Evolutionary conservation across 768 basidiomycete genomes (phyloP).

Genomic region (Porpolomopsis calyptriformis): DNA sequence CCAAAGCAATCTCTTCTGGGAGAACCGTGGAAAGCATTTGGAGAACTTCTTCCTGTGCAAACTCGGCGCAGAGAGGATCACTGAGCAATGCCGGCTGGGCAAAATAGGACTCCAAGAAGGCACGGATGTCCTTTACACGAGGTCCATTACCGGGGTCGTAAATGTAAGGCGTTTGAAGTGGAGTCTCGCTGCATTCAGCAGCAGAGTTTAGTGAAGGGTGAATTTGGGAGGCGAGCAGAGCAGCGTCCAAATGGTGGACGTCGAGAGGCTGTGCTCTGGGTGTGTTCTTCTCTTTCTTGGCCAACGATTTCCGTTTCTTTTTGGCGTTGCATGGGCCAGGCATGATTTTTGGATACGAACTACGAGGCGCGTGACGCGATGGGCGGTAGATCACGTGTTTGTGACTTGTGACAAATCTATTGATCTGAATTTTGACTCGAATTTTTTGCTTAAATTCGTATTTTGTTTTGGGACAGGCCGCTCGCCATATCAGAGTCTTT

Average conservation of each 20-base stretch:
- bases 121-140: conserved; percentile 55
- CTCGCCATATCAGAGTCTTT: background rate
- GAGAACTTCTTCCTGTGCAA: conserved; percentile 60
- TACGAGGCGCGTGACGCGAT: background rate
- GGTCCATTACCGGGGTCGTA: conserved; percentile 73
- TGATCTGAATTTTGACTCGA: background rate
- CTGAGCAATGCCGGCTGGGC: conserved; percentile 53
- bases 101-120: conserved; percentile 60
- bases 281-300: conserved; percentile 22
- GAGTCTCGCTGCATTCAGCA: conserved; percentile 8
- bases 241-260: background rate
- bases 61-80: conserved; percentile 64
- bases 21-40: conserved; percentile 62
- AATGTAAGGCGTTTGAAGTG: conserved; percentile 45
- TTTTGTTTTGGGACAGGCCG: background rate
- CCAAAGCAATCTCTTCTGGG: conserved; percentile 62
- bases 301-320: conserved; percentile 29
- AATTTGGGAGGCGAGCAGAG: background rate
- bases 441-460: background rate
- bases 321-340: conserved; percentile 51
- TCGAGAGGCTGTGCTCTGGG: conserved; percentile 12
- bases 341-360: conserved; percentile 25
- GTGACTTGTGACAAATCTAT: too few relatives aligned
- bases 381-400: conserved; percentile 1
- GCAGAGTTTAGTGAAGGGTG: background rate